Conservation (phyloP, 768 basidiomycete genomes). For the Boletus tomentosulus region DNA sequence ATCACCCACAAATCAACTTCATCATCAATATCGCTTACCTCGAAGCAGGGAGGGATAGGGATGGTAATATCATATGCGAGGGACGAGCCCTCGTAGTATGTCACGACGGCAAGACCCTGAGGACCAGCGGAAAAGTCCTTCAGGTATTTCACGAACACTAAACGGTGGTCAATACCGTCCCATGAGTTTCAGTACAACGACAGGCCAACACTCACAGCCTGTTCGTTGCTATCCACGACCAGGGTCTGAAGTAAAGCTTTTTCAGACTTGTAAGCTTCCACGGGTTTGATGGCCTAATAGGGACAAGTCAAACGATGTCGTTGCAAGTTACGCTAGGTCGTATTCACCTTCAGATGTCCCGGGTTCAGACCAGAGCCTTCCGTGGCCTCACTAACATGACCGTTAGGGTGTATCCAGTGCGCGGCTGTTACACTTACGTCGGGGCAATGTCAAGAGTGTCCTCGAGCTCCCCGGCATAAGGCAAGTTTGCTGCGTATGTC, state of each 20-base stretch:
- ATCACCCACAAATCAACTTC: not conserved
- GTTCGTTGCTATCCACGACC: too few relatives aligned
- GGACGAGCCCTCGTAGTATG: not conserved
- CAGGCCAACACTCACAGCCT: not conserved
- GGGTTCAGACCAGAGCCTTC: not conserved
- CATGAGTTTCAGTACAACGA: not conserved
- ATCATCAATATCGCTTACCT: not conserved
- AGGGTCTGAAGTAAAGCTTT: not conserved
- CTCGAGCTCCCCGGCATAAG: not conserved
- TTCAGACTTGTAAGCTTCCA: not conserved
- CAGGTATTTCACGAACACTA: not conserved
- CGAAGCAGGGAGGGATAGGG: not conserved
- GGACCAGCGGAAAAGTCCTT: not conserved
- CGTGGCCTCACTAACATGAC: not conserved
- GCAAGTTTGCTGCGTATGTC: not conserved
- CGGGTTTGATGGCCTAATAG: not conserved
- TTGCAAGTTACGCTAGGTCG: not conserved
- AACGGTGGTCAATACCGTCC: not conserved
- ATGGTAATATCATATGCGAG: not conserved
- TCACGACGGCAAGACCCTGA: not conserved
- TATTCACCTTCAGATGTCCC: not conserved
- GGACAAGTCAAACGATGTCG: not conserved
- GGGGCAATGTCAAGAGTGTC: not conserved
- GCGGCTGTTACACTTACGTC: not conserved
- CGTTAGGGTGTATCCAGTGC: not conserved